Base-by-base conservation (phyloP, 2,329 filamentous ascomycete genomes). In the Trichoderma aggressivum region DNA sequence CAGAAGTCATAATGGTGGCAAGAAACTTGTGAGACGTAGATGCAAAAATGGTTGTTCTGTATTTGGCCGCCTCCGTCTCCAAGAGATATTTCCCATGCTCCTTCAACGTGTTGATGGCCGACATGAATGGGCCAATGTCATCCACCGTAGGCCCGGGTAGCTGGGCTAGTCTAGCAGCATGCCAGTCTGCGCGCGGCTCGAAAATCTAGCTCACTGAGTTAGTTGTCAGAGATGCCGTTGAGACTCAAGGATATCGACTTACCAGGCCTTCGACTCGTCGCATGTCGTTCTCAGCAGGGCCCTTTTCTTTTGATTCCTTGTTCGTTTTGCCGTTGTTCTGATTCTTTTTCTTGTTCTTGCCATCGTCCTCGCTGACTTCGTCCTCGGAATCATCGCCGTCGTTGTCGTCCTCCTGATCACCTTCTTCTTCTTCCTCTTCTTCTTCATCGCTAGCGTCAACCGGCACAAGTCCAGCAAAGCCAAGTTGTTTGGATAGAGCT, bases 11-110 rank as follows among this genome's bases (percentile, higher is more conserved):
- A 80, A 99, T 98, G 21, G 94, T 97, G 1, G 94, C 93, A 86
- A 98, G 91, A 85, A 99, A 99, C 80, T 94, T 97, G 81, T 97
- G 92, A 53, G 94, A 95, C 3, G 95, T 96, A 30, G 93, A 94
- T 64, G 93, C 89, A 7, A 92, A 89, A 70, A 92, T 84, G 75
- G 93, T 91, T 30, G 89, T 88, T 70, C 87, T 86, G 82, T 98
- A 99, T 60, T 88, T 85, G 53, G 88, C 86, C 73, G 92, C 92
- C 78, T 99, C 96, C 30, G 89, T 86, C 68, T 97, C 90, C 24
- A 98, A 84, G 7, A 98, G 85, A 11, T 87, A 85, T 73, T 89
- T 88, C 4, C 94, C 94, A 80, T 97, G 90, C 16, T 89, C 83
- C 77, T 93, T 89, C 58, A 92, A 78, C 47, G 83, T 82, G 58